Evolutionary conservation across 345 rosid genomes (phyloP), one percentile per base, ranked within the genome.

Genomic region (Eucalyptus cloeziana): DNA sequence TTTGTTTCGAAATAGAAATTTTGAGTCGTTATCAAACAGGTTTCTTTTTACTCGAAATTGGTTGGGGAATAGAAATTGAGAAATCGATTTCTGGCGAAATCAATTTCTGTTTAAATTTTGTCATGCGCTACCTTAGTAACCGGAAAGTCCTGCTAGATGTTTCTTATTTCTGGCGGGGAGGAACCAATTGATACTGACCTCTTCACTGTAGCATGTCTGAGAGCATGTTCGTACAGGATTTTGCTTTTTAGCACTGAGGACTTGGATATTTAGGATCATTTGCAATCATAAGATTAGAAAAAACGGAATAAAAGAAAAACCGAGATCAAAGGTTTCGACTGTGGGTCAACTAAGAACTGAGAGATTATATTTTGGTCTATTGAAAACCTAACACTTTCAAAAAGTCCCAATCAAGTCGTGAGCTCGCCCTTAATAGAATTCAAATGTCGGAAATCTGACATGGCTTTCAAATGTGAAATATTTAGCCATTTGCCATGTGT

Each of bases 301-400:
- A 62, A 14, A 13, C 10, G 8, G 9, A n/a, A 62, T 30, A 62
- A 62, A 7, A 7, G 37, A 30, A 62, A 14, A 7, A 62, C 7
- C 1, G 71, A n/a, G 5, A 30, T 62, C 16, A 13, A 62, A 62
- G 37, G 9, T 30, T 62, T 62, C 3, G 8, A n/a, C 8, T 1
- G 0, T 22, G 10, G 3, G 3, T 30, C 71, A 30, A 14, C 9
- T 62, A 21, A 25, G 3, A 62, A 27, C 8, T 1, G 17, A 27
- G 16, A 13, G 33, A 27, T 6, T 27, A 12, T 27, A 6, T 4
- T 62, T 6, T 62, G 33, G 62, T 56, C 30, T 56, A 56, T 30
- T 62, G 19, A 31, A 62, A 7, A 62, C 33, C 10, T 62, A 6
- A 62, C 3, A 52, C 24, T 19, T 19, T 19, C 10, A 52, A 52